phyloP scores from a whole-genome alignment of 192 early-diverging fungal genomes.

The Coemansia pectinata region DNA sequence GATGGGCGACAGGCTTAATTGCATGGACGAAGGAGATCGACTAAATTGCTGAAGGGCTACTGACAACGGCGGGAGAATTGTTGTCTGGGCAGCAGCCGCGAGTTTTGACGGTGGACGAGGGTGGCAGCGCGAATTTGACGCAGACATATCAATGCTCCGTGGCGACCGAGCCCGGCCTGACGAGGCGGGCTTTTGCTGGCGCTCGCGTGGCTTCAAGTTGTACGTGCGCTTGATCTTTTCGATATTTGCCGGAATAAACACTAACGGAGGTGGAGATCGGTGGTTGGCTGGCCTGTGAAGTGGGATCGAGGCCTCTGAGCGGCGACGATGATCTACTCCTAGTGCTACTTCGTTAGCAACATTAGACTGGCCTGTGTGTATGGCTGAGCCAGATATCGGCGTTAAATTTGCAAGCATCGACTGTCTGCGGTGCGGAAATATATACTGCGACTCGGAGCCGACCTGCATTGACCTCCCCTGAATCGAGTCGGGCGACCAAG shows the following conservation, averaged over 20 bases:
- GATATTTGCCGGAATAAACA: slow-evolving; percentile 24
- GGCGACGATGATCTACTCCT: background rate
- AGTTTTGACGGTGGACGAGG: background rate
- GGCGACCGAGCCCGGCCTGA: background rate
- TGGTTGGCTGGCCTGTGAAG: background rate
- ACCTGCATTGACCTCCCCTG: background rate
- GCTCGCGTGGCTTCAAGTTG: slow-evolving; percentile 11
- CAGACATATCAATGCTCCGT: background rate
- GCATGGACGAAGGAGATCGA: background rate
- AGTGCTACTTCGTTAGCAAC: background rate
- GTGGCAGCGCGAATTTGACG: background rate
- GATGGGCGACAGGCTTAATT: background rate
- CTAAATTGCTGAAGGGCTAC: background rate
- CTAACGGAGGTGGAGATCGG: background rate
- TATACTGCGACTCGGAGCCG: background rate
- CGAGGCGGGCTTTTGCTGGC: background rate
- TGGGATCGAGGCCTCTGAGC: background rate
- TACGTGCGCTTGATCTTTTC: slow-evolving; percentile 17
- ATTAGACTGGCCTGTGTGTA: background rate
- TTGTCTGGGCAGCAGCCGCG: background rate
- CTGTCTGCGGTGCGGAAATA: background rate
- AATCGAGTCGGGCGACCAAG: background rate
- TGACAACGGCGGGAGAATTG: background rate
- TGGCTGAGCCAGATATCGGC: background rate
- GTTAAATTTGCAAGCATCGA: background rate